A percentile compares a stretch with the other conserved stretches of the same genome.
These are phyloP conservation scores for Pseudogymnoascus pannorum DNA, from an alignment of 2,329 filamentous ascomycete species.

Conservation along the genomic window DNA sequence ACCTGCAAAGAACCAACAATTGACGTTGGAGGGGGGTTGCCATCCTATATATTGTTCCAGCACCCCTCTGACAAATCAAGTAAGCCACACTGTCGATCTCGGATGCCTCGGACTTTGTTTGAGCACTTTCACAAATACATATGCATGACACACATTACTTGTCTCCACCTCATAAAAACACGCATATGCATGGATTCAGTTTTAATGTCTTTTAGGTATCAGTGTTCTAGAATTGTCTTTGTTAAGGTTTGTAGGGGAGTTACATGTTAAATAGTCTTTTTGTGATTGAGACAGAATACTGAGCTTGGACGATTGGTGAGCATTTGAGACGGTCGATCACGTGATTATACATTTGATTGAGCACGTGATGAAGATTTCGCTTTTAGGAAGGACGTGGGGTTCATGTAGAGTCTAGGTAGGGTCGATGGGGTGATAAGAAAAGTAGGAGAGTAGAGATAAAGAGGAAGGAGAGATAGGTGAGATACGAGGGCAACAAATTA, in stretches of 20 bases:
- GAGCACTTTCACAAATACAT: neutral
- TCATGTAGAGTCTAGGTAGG: no score
- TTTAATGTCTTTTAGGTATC: neutral
- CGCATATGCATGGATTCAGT: constrained; percentile 3
- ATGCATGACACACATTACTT: neutral
- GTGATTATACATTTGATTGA: neutral
- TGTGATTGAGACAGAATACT: neutral
- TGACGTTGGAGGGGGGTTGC: neutral
- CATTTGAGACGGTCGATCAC: neutral
- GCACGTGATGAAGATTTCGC: neutral
- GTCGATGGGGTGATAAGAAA: no score
- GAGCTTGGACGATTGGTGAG: neutral
- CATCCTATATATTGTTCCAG: neutral
- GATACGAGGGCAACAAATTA: neutral
- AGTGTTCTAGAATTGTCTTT: neutral
- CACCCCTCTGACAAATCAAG: constrained; percentile 4
- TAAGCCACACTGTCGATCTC: neutral
- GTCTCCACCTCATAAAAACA: neutral
- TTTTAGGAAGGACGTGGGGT: neutral
- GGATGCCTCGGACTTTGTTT: neutral
- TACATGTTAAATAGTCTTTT: neutral
- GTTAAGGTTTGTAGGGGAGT: neutral
- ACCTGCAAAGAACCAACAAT: neutral
- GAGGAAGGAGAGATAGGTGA: neutral
- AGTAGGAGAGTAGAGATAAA: neutral